Evolutionary conservation across 2,329 filamentous ascomycete species (phyloP).

Genomic region (Albophoma yamanashiensis): DNA sequence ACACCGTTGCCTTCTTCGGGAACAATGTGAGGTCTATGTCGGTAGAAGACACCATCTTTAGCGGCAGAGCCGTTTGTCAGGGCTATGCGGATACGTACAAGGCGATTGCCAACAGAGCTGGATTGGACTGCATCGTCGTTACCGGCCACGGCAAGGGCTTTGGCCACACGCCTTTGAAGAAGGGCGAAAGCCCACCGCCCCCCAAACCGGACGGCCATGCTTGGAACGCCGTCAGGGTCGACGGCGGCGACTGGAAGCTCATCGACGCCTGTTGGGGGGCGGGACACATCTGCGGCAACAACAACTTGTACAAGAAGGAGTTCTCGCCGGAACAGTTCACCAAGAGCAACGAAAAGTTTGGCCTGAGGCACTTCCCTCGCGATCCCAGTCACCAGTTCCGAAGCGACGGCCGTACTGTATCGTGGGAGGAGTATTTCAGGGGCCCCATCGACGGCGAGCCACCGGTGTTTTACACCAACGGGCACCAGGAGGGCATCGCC

Average conservation of each 20-base stretch:
- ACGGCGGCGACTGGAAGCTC: conserved; percentile 82
- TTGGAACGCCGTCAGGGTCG: conserved; percentile 88
- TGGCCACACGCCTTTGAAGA: conserved; percentile 52
- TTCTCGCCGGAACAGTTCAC: conserved; percentile 57
- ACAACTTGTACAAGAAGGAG: conserved; percentile 49
- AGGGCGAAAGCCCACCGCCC: conserved; percentile 56
- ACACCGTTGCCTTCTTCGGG: conserved; percentile 68
- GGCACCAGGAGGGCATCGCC: conserved; percentile 39
- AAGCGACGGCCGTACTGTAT: conserved; percentile 53
- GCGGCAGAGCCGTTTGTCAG: conserved; percentile 79
- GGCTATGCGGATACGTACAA: conserved; percentile 81
- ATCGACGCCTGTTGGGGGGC: conserved; percentile 92
- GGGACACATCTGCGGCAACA: conserved; percentile 47
- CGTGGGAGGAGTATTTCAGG: conserved; percentile 75
- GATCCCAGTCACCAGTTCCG: conserved; percentile 63
- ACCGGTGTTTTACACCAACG: conserved; percentile 33
- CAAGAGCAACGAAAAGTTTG: conserved; percentile 67
- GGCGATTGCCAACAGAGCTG: conserved; percentile 66
- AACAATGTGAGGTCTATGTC: conserved; percentile 55
- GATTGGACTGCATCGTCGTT: conserved; percentile 66
- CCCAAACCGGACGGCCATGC: conserved; percentile 60
- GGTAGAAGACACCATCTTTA: conserved; percentile 61
- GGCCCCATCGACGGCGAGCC: conserved; percentile 43
- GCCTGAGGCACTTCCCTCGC: conserved; percentile 65
- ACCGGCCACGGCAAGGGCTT: conserved; percentile 80